Base-by-base conservation (phyloP, 345 rosid species). In the Bruguiera gymnorhiza region DNA sequence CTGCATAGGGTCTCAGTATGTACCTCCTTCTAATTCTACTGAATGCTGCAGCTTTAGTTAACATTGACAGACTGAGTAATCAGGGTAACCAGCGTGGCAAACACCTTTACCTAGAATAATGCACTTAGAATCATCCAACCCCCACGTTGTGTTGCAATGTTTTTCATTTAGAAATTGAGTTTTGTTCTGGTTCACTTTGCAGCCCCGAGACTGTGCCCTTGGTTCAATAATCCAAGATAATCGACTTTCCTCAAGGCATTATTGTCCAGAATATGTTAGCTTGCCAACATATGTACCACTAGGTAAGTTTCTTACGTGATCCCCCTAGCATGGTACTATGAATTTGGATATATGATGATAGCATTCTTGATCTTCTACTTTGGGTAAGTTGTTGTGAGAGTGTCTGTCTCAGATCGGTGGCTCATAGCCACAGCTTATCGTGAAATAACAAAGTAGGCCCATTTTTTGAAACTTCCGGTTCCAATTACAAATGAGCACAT, bases 261-360 rank as follows among this genome's bases (percentile, higher is more conserved):
- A 95, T 27, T 93, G 98, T 72, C 98, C 98, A 56, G 74, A 82
- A 67, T 93, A 89, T 71, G 83, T 93, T 67, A 87, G 96, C 82
- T 63, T 93, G 78, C 98, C 98, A 60, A 75, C 78, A 71, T 83
- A 73, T 70, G 80, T 66, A 3, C 79, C 94, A 31, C 34, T 52
- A 31, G 89, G 97, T 91, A 82, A 85, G 83, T 77, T 75, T 71
- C 26, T 27, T 20, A n/a, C 2, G 18, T 26, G 7, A 15, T 50
- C 43, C 18, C 24, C 15, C 27, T 36, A 58, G 1, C 46, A 34
- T 48, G 37, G 6, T 9, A 5, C 23, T 23, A n/a, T 3, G 30
- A 54, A 36, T 50, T 48, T 34, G 13, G 31, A 67, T 67, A 6
- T 55, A 13, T 7, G n/a, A 68, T 57, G 27, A 27, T 5, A 57